These are phyloP conservation scores for Blastocystis sp. DNA, from an alignment of 352 stramenopile genomes.

Conservation along the genomic window DNA sequence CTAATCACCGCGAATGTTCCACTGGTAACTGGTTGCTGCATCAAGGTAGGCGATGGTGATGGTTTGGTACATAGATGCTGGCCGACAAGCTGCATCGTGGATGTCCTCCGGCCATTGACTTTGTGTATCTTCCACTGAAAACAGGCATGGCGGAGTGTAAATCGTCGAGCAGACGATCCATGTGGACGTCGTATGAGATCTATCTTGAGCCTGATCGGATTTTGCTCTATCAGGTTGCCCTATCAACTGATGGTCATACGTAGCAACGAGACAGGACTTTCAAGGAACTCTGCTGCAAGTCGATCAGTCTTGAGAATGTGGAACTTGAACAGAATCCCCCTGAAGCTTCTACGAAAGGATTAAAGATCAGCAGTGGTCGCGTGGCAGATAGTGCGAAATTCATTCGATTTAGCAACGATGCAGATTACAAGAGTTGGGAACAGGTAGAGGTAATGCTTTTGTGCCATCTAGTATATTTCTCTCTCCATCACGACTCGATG, in stretches of 20 bases:
- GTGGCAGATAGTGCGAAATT: not conserved
- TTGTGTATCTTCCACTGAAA: slow-evolving; percentile 27
- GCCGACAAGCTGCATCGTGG: not conserved
- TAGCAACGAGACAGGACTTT: not conserved
- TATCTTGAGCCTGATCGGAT: not conserved
- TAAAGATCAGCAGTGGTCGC: not conserved
- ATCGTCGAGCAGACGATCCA: not conserved
- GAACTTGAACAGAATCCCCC: not conserved
- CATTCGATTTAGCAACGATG: slow-evolving; percentile 22
- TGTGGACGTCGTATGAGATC: not conserved
- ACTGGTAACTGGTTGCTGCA: not conserved
- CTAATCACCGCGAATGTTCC: not conserved
- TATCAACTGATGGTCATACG: too few relatives aligned
- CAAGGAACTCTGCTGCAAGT: slow-evolving; percentile 17
- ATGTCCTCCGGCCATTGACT: slow-evolving; percentile 9
- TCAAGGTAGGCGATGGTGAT: not conserved
- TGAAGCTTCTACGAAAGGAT: not conserved
- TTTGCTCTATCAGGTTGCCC: slow-evolving; percentile 7
- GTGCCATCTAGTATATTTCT: not conserved
- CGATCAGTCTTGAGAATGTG: not conserved
- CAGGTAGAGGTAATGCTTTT: not conserved
- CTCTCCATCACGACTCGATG: not conserved
- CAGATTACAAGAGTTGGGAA: not conserved
- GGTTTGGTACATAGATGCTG: not conserved
- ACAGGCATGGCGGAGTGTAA: not conserved